Percentiles rank a stretch among this genome's conserved stretches.
These are phyloP conservation scores for Fraxinus sp. DNA, from an alignment of 305 asterid genomes.

Conservation along the genomic window DNA sequence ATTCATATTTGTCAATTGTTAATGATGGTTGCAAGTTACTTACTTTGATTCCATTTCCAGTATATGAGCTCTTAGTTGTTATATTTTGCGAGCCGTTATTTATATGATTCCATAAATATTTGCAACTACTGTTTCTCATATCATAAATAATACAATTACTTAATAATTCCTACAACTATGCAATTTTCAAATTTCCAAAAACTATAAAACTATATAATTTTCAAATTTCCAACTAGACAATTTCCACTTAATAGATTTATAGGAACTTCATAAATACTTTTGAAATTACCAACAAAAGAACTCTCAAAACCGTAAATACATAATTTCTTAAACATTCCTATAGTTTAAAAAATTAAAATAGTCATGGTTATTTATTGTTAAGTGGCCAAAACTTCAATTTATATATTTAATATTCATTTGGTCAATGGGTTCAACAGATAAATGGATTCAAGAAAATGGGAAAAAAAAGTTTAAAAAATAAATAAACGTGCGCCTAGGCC, in stretches of 20 bases:
- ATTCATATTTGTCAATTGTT: background rate
- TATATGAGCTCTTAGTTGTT: background rate
- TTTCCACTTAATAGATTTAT: too few relatives aligned
- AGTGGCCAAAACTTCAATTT: background rate
- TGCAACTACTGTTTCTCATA: constrained; percentile 8
- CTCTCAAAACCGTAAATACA: background rate
- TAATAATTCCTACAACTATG: background rate
- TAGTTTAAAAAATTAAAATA: background rate
- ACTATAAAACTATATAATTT: background rate
- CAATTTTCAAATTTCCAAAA: background rate
- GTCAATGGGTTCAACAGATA: background rate
- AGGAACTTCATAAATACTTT: background rate
- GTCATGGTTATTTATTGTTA: background rate
- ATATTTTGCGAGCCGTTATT: background rate
- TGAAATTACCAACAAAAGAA: background rate
- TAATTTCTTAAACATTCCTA: too few relatives aligned
- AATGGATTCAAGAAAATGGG: background rate
- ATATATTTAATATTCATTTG: background rate
- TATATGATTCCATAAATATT: background rate
- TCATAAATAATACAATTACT: background rate
- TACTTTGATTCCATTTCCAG: background rate
- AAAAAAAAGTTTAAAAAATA: too few relatives aligned
- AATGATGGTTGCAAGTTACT: background rate
- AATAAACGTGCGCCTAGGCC: background rate
- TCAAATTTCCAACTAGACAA: background rate